Percentiles rank a stretch among this genome's conserved stretches.
These are phyloP conservation scores for Tetraselmis chui DNA, from an alignment of 139 green algal species.

Conservation along the genomic window DNA sequence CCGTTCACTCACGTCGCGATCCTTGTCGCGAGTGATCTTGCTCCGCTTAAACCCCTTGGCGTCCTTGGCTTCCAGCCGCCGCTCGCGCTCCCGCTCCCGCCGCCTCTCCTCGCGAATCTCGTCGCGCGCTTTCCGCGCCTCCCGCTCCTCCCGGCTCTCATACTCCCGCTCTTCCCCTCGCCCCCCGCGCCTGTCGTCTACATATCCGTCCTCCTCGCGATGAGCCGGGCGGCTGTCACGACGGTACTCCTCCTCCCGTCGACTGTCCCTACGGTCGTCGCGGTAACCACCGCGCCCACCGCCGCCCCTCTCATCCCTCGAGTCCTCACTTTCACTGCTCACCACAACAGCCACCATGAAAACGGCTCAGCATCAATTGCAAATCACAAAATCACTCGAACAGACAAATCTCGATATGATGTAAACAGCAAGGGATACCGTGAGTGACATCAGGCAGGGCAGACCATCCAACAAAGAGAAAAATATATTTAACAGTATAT, in stretches of 20 bases:
- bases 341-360: not conserved
- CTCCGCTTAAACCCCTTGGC: conserved; percentile 71
- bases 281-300: not conserved
- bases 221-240: not conserved
- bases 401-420: too few species aligned
- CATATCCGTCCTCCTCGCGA: conserved; percentile 21
- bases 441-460: too few species aligned
- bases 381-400: too few species aligned
- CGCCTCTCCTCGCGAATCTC: conserved; percentile 69
- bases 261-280: conserved; percentile 13
- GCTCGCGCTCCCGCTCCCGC: conserved; percentile 82
- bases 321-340: not conserved
- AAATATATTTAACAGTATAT: too few species aligned
- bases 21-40: conserved; percentile 89
- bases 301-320: not conserved
- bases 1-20: conserved; percentile 89
- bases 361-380: not conserved
- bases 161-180: conserved; percentile 5
- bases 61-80: conserved; percentile 68
- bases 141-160: conserved; percentile 54
- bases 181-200: conserved; percentile 5
- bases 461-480: too few species aligned
- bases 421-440: too few species aligned
- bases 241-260: conserved; percentile 11
- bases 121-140: conserved; percentile 70